Base-by-base conservation (phyloP, 2,329 filamentous ascomycete genomes). In the Chaetomium sp. region DNA sequence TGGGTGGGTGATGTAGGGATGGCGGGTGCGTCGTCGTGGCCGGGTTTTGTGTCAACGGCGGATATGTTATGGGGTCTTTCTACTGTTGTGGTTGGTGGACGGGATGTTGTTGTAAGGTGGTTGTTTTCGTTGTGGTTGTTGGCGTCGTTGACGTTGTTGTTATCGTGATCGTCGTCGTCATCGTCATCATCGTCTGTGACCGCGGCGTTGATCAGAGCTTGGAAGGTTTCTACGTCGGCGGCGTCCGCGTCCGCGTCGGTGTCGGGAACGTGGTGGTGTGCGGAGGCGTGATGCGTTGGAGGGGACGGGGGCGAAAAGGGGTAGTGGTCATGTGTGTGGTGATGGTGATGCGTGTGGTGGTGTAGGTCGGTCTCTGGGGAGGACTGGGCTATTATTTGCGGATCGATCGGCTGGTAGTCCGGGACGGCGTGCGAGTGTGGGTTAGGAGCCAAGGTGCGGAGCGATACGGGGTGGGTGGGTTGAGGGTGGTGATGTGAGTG, bases 361-460 rank as follows among this genome's bases (percentile, higher is more conserved):
- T 64, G 62, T 4, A 55, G 38, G 31, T 57, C 27, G n/a, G 6
- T 19, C 42, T 31, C 33, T 2, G 47, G 0, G 27, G 62, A 45
- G 9, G 67, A 57, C 27, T 82, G 80, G 54, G 78, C 81, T 69
- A 86, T 85, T 61, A 86, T 85, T 69, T 84, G 83, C n/a, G 84
- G 84, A 71, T 87, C 84, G 73, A 87, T 86, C 29, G 83, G 84
- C 60, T 85, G 82, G 71, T 83, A 83, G 31, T 80, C 75, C 33
- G 76, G 75, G 42, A 72, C 72, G 16, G 72, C 42, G n/a, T 67
- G 67, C 29, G 72, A 69, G 57, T 76, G 74, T 2, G 74, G 63
- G 25, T 75, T 68, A 27, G 74, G 25, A 70, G 74, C 23, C 71
- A 65, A 69, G 67, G 45, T 66, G 70, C 65, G 68, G 69, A 49